These are phyloP conservation scores for Rhizopogon roseolus DNA, from an alignment of 768 basidiomycete species.

Conservation along the genomic window DNA sequence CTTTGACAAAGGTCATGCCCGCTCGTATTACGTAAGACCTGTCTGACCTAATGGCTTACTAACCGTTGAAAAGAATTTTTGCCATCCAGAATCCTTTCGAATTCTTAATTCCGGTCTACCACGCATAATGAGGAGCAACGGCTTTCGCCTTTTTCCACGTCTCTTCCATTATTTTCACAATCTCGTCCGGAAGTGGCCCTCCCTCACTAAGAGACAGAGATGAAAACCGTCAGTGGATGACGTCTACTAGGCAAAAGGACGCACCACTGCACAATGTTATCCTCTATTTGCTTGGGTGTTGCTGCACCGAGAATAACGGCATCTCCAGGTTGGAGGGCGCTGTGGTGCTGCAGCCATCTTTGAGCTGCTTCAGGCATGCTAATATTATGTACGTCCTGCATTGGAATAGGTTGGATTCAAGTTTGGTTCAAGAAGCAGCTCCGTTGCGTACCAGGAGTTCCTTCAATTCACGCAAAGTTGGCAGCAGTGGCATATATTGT, in stretches of 20 bases:
- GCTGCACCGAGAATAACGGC: slow-evolving; percentile 35
- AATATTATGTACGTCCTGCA: slow-evolving; percentile 9
- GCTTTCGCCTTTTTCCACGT: slow-evolving; percentile 6
- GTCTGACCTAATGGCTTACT: no score
- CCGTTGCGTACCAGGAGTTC: slow-evolving; percentile 4
- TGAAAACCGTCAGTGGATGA: neutral
- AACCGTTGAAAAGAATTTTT: no score
- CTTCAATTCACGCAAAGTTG: slow-evolving; percentile 10
- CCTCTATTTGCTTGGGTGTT: slow-evolving; percentile 31
- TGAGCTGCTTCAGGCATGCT: slow-evolving; percentile 7
- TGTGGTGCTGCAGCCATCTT: slow-evolving; percentile 16
- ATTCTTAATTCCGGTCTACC: neutral
- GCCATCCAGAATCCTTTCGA: no score
- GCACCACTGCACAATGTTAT: slow-evolving; percentile 9
- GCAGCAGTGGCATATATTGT: slow-evolving; percentile 9
- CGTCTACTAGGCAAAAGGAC: slow-evolving; percentile 1
- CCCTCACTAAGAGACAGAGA: slow-evolving; percentile 12
- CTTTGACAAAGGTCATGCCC: no score
- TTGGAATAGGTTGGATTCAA: neutral
- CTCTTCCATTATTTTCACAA: slow-evolving; percentile 8
- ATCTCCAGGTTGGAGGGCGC: slow-evolving; percentile 14
- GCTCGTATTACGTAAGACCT: no score
- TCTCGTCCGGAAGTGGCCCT: slow-evolving; percentile 10
- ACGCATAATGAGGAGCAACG: slow-evolving; percentile 7
- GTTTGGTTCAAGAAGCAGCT: neutral